phyloP scores from a whole-genome alignment of 345 rosid species.

The Geranium rotundifolium region DNA sequence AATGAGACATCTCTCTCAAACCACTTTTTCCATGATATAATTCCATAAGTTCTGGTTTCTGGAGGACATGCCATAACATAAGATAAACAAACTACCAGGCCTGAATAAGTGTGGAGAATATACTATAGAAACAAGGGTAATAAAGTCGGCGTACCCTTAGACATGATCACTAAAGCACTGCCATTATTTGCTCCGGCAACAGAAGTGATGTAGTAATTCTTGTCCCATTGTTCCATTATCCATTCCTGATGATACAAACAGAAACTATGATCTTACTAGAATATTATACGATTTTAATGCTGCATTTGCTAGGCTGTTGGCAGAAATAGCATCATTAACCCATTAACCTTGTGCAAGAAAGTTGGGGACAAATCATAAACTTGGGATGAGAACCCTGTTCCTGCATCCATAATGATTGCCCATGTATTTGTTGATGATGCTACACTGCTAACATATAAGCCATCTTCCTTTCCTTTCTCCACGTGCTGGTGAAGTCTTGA shows the following conservation, averaged over 20 bases:
- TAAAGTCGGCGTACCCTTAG: constrained; percentile 48
- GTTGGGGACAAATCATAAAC: constrained; percentile 35
- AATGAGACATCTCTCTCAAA: no score
- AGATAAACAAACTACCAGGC: not conserved
- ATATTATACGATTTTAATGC: not conserved
- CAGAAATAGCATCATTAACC: constrained; percentile 16
- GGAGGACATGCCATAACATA: not conserved
- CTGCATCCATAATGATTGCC: constrained; percentile 60
- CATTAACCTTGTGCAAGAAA: constrained; percentile 43
- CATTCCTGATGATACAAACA: constrained; percentile 47
- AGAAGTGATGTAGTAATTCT: constrained; percentile 80
- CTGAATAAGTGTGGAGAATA: not conserved
- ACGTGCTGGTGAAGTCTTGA: constrained; percentile 38
- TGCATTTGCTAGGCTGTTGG: not conserved
- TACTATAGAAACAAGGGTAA: not conserved
- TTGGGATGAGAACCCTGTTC: constrained; percentile 37
- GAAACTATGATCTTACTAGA: not conserved
- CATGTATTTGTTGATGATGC: constrained; percentile 41
- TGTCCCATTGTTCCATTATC: constrained; percentile 99
- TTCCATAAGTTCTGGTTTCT: not conserved
- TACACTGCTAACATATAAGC: constrained; percentile 38
- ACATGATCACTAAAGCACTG: constrained; percentile 89
- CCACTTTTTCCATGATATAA: no score
- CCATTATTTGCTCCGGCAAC: constrained; percentile 79
- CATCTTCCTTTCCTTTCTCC: constrained; percentile 48